Evolutionary conservation across 371 early-diverging fungal species (phyloP), one percentile per base, ranked within the genome.

Genomic region (Dentiscutata heterogama): DNA sequence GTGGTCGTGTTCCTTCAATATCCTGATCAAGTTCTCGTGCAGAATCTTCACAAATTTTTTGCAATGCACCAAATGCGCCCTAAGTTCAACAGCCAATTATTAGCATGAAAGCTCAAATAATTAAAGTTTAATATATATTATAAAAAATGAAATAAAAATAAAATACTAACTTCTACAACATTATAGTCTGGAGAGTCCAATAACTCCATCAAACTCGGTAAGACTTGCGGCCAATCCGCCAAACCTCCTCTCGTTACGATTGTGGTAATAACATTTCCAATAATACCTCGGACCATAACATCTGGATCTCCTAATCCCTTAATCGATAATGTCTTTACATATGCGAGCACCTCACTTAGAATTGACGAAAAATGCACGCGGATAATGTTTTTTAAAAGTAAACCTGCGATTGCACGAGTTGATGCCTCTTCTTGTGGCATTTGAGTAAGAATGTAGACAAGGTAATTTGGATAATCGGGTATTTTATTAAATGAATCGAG

Each of bases 41-140:
- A 67, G 92, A 94, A 85, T 98, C 99, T 85, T 98, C 98, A 87
- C 98, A 97, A 82, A 98, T 95, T 88, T 96, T 97, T 85, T 92
- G 90, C 80, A 98, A 86, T 11, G 97, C 95, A 67, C 92, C 92
- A 84, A 96, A 95, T 25, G 96, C 91, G 70, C 95, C 94, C 95
- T 96, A 87, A n/a, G 80, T 35, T 22, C 54, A 4, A 11, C 25
- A 11, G 20, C 10, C 18, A 22, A 16, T 18, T 14, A 35, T 10
- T 8, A 51, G 8, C n/a, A 27, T 60, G 63, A 31, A 56, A 56
- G n/a, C 13, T 14, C n/a, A 56, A 56, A 56, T 56, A 56, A 56
- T 56, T 56, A 18, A n/a, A 56, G n/a, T 11, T 25, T 8, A 22
- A 35, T 27, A 35, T 29, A 2, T 29, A n/a, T n/a, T 76, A 60